These are phyloP conservation scores for Pelagomonas calceolata DNA, from an alignment of 108 stramenopile species.

Conservation along the genomic window DNA sequence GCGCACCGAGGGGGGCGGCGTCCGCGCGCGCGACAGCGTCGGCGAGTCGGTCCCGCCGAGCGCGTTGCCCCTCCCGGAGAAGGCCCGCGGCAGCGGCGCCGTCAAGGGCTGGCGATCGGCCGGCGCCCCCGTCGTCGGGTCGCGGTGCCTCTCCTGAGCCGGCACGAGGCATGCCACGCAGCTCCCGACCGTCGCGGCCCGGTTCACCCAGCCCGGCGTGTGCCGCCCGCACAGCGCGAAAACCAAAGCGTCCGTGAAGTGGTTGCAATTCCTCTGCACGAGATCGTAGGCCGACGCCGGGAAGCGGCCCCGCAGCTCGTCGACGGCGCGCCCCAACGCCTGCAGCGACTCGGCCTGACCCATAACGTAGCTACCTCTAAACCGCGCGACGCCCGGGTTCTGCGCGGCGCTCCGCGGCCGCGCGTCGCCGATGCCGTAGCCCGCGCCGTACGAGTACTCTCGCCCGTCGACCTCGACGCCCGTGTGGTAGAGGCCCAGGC, in stretches of 20 bases:
- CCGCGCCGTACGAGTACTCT: constrained; percentile 67
- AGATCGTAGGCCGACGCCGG: constrained; percentile 63
- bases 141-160: constrained; percentile 12
- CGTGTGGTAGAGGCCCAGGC: constrained; percentile 72
- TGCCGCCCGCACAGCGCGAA: constrained; percentile 44
- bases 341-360: constrained; percentile 5
- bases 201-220: constrained; percentile 73
- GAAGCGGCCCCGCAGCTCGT: constrained; percentile 36
- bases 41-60: too few species aligned
- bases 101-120: too few species aligned
- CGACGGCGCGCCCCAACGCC: constrained; percentile 2
- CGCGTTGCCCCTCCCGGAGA: too few species aligned
- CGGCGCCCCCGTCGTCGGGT: not conserved
- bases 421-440: constrained; percentile 62
- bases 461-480: constrained; percentile 67
- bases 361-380: constrained; percentile 12
- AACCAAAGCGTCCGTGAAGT: constrained; percentile 76
- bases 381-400: too few species aligned
- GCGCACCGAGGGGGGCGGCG: too few species aligned
- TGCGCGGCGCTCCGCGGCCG: constrained; percentile 52
- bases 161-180: constrained; percentile 69
- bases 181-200: constrained; percentile 62
- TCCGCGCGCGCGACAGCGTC: too few species aligned
- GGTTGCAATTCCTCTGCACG: constrained; percentile 72
- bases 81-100: too few species aligned